Conservation (phyloP, 805 yeast genomes). For the Lipomyces yamadae region DNA sequence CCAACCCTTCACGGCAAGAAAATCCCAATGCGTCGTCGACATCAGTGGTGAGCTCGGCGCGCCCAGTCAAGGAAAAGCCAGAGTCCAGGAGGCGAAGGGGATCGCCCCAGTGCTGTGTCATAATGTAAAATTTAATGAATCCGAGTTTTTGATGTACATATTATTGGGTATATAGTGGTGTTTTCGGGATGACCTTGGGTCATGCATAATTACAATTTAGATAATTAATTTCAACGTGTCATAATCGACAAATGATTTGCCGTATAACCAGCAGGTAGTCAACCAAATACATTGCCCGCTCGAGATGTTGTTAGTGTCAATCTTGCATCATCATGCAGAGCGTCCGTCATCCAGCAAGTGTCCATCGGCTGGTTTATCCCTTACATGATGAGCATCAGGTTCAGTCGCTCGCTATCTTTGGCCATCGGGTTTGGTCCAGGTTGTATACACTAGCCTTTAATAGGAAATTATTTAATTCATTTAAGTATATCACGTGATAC, state of each 20-base stretch:
- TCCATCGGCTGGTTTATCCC: too few relatives aligned
- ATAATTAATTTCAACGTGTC: not conserved
- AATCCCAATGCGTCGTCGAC: not conserved
- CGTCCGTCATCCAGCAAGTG: too few relatives aligned
- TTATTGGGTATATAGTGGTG: not conserved
- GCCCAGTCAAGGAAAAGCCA: not conserved
- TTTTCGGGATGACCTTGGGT: not conserved
- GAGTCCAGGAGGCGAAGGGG: not conserved
- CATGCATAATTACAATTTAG: not conserved
- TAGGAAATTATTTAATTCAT: too few relatives aligned
- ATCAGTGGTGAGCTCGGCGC: not conserved
- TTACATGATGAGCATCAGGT: too few relatives aligned
- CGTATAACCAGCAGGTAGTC: too few relatives aligned
- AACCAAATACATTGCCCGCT: too few relatives aligned
- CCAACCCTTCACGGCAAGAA: too few relatives aligned
- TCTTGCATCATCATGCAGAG: not conserved
- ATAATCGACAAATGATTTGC: not conserved
- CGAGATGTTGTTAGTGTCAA: not conserved
- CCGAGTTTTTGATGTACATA: not conserved
- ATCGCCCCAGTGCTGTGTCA: slow-evolving; percentile 1
- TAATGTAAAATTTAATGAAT: not conserved
- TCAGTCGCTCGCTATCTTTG: too few relatives aligned
- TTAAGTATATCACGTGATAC: too few relatives aligned
- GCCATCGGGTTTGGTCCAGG: too few relatives aligned
- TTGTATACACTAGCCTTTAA: too few relatives aligned